Evolutionary conservation across 805 yeast species (phyloP).

Genomic region (Debaryomyces maramus): DNA sequence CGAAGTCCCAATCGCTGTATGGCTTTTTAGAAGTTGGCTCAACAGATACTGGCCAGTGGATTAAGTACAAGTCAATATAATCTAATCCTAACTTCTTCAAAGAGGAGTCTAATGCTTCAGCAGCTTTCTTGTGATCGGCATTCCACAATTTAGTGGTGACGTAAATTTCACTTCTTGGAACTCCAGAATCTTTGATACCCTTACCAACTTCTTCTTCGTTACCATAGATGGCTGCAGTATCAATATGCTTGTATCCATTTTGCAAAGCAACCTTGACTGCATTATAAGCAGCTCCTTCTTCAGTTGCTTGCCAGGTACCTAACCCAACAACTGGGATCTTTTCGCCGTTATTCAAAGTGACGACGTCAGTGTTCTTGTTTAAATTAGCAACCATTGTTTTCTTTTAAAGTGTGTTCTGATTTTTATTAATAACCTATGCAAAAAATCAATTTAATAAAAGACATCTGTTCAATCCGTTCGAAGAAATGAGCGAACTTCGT

Average conservation of each 20-base stretch:
- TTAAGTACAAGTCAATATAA: slow-evolving; percentile 69
- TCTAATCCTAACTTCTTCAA: slow-evolving; percentile 63
- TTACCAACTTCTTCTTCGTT: slow-evolving; percentile 64
- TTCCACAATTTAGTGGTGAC: slow-evolving; percentile 69
- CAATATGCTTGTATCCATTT: slow-evolving; percentile 72
- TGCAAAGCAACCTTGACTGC: slow-evolving; percentile 63
- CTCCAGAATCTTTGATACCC: slow-evolving; percentile 52
- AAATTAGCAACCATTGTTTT: slow-evolving; percentile 3
- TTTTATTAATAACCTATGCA: too few species aligned
- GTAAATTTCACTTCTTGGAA: slow-evolving; percentile 61
- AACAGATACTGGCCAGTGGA: slow-evolving; percentile 67
- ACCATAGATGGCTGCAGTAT: slow-evolving; percentile 64
- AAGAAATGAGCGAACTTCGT: not conserved
- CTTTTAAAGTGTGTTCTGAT: too few species aligned
- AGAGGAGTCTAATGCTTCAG: slow-evolving; percentile 52
- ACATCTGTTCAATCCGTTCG: too few species aligned
- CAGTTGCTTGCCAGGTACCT: slow-evolving; percentile 70
- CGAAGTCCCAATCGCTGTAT: slow-evolving; percentile 26
- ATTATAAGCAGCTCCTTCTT: slow-evolving; percentile 48
- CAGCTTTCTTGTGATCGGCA: slow-evolving; percentile 50
- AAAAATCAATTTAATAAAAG: too few species aligned
- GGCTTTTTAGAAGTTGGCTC: slow-evolving; percentile 13
- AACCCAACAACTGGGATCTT: slow-evolving; percentile 67
- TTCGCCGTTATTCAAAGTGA: slow-evolving; percentile 61
- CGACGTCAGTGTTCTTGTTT: slow-evolving; percentile 6